Evolutionary conservation across 23 red algal genomes (phyloP), one percentile per base, ranked within the genome.

Genomic region (Pyropia yezoensis): DNA sequence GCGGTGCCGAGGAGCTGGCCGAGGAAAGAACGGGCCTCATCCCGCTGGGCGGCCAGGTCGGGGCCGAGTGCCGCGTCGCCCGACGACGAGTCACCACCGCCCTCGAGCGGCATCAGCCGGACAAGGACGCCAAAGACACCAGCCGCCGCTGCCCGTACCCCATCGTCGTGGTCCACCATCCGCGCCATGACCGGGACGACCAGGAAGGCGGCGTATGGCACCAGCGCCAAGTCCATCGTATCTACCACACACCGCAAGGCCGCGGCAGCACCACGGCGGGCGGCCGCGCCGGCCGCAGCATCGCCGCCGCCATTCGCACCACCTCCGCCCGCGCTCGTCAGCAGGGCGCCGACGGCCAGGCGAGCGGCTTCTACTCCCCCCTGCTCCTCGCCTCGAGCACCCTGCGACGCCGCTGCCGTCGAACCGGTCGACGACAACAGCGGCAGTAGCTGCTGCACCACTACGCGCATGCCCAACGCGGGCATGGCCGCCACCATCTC

Each of bases 81-180:
- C 52, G 86, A 63, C 22, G 59, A 49, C 14, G 33, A 34, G 17
- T 12, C 54, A 11, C n/a, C 52, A 49, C 77, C 79, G n/a, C 64
- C 79, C 72, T 98, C 94, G n/a, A 98, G 67, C 30, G 94, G 94
- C 79, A 98, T 79, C 27, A 98, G 61, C 16, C 94, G 81, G 17
- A 98, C 73, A 15, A 90, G 68, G n/a, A 65, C 69, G 11, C 94
- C 94, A 61, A 98, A 98, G 14, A 86, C 62, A 18, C 69, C 56
- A 26, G 78, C 66, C 7, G 85, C 65, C 49, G 73, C 70, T 9
- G 74, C 73, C 12, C 94, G 94, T 45, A 98, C 80, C 58, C 66
- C 58, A 18, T 62, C 62, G 32, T 98, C 83, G 30, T 85, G 69
- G 34, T 98, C 86, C 30, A 91, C 83, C 81, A 98, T 88, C 57